Evolutionary conservation across 2,329 filamentous ascomycete genomes (phyloP).

Genomic region (Lasiodiplodia gonubiensis): DNA sequence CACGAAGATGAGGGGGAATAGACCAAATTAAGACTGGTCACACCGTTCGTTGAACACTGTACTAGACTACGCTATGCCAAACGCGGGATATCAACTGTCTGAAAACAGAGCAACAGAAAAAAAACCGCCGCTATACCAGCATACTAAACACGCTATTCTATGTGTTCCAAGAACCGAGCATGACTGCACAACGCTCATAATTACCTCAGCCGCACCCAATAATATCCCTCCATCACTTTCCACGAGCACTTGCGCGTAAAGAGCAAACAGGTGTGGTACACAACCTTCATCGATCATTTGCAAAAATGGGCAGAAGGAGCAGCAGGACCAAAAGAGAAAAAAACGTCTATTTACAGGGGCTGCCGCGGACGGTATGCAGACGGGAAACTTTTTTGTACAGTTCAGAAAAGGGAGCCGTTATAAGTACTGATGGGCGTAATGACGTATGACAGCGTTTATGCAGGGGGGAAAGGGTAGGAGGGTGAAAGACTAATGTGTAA

Average conservation of each 20-base stretch:
- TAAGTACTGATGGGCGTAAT: conserved; percentile 8
- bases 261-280: conserved; percentile 1
- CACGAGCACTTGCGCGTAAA: not conserved
- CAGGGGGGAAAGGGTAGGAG: not conserved
- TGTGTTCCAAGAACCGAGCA: not conserved
- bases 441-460: conserved; percentile 12
- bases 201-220: not conserved
- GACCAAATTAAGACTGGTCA: not conserved
- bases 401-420: conserved; percentile 10
- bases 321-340: not conserved
- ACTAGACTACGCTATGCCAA: not conserved
- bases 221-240: not conserved
- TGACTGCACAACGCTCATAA: conserved; percentile 3
- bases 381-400: conserved; percentile 10
- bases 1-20: not conserved
- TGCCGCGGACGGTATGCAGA: not conserved
- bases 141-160: not conserved
- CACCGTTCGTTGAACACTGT: not conserved
- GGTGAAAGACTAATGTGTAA: not conserved
- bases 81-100: conserved; percentile 8
- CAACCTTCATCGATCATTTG: conserved; percentile 15
- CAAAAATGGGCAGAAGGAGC: not conserved
- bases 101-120: conserved; percentile 4
- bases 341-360: conserved; percentile 4
- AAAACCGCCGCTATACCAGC: not conserved